Evolutionary conservation across 2,329 filamentous ascomycete genomes (phyloP).

Genomic region (Pseudogymnoascus verrucosus): DNA sequence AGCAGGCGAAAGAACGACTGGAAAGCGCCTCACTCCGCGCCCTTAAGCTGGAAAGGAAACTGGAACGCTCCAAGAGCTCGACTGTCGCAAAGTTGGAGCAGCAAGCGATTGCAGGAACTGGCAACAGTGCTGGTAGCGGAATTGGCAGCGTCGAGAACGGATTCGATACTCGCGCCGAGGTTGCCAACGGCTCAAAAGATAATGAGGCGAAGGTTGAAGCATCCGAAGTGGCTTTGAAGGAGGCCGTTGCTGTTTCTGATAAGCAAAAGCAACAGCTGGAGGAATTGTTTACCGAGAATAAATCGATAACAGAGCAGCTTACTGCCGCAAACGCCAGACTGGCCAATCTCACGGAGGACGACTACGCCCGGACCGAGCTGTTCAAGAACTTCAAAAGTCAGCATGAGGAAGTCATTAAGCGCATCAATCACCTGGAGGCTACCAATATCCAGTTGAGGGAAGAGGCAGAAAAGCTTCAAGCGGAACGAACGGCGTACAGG

Average conservation of each 20-base stretch:
- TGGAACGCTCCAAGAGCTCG: constrained; percentile 80
- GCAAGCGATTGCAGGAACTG: constrained; percentile 67
- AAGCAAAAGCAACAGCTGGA: constrained; percentile 89
- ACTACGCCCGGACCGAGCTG: constrained; percentile 84
- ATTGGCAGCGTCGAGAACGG: constrained; percentile 37
- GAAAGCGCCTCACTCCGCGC: constrained; percentile 86
- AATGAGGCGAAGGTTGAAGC: constrained; percentile 52
- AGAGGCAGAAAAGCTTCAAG: constrained; percentile 75
- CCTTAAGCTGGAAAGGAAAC: constrained; percentile 89
- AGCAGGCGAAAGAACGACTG: constrained; percentile 75
- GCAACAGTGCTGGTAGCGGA: constrained; percentile 30
- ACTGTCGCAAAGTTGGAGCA: constrained; percentile 90
- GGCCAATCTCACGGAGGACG: constrained; percentile 76
- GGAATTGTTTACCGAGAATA: constrained; percentile 68
- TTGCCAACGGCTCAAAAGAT: constrained; percentile 48
- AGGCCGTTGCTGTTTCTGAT: constrained; percentile 64
- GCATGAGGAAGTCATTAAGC: constrained; percentile 86
- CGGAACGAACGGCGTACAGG: constrained; percentile 76
- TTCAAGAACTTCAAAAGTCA: constrained; percentile 89
- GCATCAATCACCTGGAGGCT: constrained; percentile 85
- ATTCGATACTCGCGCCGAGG: constrained; percentile 38
- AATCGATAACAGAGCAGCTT: constrained; percentile 67
- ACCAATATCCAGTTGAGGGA: constrained; percentile 77
- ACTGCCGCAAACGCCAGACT: constrained; percentile 61
- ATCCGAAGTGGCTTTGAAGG: constrained; percentile 67